Evolutionary conservation across 306 rosid genomes (phyloP).

Genomic region (Ceratonia siliqua): DNA sequence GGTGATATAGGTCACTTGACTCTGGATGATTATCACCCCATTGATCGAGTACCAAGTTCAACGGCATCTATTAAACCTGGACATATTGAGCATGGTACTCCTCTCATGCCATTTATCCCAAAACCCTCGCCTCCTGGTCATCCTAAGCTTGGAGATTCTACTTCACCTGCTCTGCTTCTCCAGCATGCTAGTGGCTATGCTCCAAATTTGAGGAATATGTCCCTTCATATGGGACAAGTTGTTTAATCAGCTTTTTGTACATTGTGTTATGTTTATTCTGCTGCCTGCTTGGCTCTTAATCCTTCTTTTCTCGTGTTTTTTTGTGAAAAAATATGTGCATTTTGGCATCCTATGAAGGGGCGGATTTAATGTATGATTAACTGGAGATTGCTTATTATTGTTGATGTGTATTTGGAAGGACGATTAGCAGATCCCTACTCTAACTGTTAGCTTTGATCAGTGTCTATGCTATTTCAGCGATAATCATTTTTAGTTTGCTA

Average conservation of each 20-base stretch:
- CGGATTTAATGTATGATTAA: neutral
- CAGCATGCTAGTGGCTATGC: conserved; percentile 14
- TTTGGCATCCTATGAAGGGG: neutral
- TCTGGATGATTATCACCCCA: conserved; percentile 66
- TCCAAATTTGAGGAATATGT: conserved; percentile 7
- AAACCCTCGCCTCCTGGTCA: conserved; percentile 55
- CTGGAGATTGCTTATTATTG: neutral
- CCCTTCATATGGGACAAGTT: neutral
- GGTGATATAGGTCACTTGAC: conserved; percentile 19
- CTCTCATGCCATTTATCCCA: conserved; percentile 70
- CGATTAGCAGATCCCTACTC: neutral
- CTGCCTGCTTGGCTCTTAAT: neutral
- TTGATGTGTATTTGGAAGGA: neutral
- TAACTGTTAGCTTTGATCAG: neutral
- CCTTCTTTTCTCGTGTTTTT: neutral
- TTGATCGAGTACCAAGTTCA: conserved; percentile 65
- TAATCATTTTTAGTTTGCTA: neutral
- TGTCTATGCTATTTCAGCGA: neutral
- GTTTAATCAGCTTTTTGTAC: neutral
- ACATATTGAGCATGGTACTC: conserved; percentile 78
- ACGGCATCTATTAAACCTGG: conserved; percentile 49
- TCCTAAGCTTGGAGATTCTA: conserved; percentile 34
- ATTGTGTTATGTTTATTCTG: neutral
- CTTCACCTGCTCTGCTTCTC: neutral
- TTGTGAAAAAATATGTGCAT: neutral